Evolutionary conservation across 164 flowering plant genomes (phyloP), one percentile per base, ranked within the genome.

Genomic region (Vitis labrusca): DNA sequence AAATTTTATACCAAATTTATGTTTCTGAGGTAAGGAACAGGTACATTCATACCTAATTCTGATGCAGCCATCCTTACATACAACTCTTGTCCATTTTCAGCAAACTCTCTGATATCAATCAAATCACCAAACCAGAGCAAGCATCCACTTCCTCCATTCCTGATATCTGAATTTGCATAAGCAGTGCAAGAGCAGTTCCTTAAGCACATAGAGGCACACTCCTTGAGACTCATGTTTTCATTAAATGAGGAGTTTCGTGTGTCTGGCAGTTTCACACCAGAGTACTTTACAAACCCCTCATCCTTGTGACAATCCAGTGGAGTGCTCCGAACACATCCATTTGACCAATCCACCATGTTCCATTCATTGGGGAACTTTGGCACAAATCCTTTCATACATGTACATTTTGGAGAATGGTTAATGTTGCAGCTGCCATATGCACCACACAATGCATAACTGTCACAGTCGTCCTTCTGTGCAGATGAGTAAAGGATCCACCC

Each of bases 241-340:
- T 67, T 48, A 30, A 64, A 13, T 57, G 48, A 23, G 73, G 19
- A 77, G 51, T 57, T 76, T 76, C 69, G 49, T 29, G 32, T 30
- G 12, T 12, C 13, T 0, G 44, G 44, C 44, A 32, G 44, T 7
- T 32, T 32, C 5, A 32, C 6, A 3, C 44, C 44, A 32, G 29
- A 47, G 59, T 27, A 17, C 30, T 59, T 62, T 5, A 54, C n/a
- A 50, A 77, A 77, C 4, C 70, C 70, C 27, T 77, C 76, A 49
- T 37, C 59, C 50, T 23, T 23, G 23, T 52, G 60, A 56, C 74
- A 77, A 16, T 53, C 37, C 53, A 77, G 47, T 9, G 23, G 12
- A 1, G 64, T 59, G 17, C 59, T 56, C 52, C 74, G 63, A 3
- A 61, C 71, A 47, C 80, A 77, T 50, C 80, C 80, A 19, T 57